Conservation (phyloP, 1,139 yeast species). For the Candida sanyaensis region DNA sequence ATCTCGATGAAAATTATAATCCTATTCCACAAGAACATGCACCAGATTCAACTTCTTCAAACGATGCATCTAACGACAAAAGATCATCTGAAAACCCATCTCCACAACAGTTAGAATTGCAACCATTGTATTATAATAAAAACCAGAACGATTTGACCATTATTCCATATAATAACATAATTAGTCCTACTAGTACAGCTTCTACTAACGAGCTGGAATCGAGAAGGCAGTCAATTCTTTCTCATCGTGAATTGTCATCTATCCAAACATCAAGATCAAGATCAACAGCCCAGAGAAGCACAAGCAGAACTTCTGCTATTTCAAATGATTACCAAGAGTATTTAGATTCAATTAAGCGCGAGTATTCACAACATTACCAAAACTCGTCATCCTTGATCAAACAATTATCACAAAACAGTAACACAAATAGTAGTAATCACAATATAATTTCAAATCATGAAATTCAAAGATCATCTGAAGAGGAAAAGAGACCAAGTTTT, state of each 20-base stretch:
- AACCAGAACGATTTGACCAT: conserved; percentile 19
- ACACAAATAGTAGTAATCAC: conserved; percentile 8
- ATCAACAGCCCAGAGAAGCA: conserved; percentile 17
- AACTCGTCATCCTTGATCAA: conserved; percentile 8
- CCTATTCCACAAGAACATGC: conserved; percentile 6
- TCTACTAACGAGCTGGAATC: conserved; percentile 11
- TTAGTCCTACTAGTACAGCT: conserved; percentile 18
- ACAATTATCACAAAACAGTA: conserved; percentile 3
- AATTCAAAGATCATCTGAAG: conserved; percentile 1
- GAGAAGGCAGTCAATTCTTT: conserved; percentile 11
- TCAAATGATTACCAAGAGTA: conserved; percentile 22
- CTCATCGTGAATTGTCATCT: conserved; percentile 9
- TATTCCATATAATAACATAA: conserved; percentile 22
- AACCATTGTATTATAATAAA: conserved; percentile 8
- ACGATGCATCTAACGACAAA: conserved; percentile 11
- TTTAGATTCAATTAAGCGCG: conserved; percentile 18
- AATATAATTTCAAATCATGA: conserved; percentile 5
- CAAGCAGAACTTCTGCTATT: conserved; percentile 11
- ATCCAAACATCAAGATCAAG: conserved; percentile 9
- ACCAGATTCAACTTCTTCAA: conserved; percentile 13
- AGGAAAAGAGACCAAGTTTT: neutral
- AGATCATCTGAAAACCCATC: conserved; percentile 3
- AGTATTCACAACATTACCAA: conserved; percentile 15
- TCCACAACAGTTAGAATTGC: conserved; percentile 3
- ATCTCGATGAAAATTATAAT: conserved; percentile 16